These are phyloP conservation scores for Boletus patriciae DNA, from an alignment of 768 basidiomycete species.

Conservation along the genomic window DNA sequence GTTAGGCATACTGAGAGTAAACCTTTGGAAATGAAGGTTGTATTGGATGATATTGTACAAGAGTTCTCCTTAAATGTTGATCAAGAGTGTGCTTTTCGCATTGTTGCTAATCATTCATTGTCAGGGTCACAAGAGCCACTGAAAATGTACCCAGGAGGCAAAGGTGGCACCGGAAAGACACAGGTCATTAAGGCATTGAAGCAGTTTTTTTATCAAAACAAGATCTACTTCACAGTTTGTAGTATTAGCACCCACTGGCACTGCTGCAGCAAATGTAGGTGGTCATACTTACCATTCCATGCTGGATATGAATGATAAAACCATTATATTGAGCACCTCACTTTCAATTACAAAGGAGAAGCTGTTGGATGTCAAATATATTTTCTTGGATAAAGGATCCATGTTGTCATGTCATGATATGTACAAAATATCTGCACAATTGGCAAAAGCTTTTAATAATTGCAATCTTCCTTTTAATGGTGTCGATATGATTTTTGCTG, in stretches of 20 bases:
- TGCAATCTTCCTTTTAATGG: constrained; percentile 27
- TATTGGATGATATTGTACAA: no score
- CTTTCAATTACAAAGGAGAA: neutral
- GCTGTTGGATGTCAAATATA: constrained; percentile 25
- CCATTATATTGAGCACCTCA: neutral
- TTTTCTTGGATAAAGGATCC: constrained; percentile 38
- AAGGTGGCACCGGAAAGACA: constrained; percentile 37
- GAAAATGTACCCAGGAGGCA: constrained; percentile 37
- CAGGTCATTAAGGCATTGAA: constrained; percentile 29
- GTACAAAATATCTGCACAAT: neutral
- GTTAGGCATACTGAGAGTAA: no score
- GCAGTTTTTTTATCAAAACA: constrained; percentile 19
- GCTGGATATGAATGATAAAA: constrained; percentile 25
- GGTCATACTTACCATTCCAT: constrained; percentile 41
- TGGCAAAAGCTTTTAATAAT: neutral
- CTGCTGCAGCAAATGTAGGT: constrained; percentile 31
- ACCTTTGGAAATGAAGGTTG: no score
- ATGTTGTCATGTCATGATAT: constrained; percentile 28
- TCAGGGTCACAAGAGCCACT: constrained; percentile 18
- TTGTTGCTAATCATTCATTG: constrained; percentile 28
- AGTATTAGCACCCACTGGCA: constrained; percentile 36
- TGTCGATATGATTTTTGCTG: constrained; percentile 37
- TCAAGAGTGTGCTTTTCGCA: constrained; percentile 13
- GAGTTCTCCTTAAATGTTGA: no score
- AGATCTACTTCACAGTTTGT: constrained; percentile 16